Evolutionary conservation across 2,329 filamentous ascomycete genomes (phyloP).

Genomic region (Calonectria pseudoturangicola): DNA sequence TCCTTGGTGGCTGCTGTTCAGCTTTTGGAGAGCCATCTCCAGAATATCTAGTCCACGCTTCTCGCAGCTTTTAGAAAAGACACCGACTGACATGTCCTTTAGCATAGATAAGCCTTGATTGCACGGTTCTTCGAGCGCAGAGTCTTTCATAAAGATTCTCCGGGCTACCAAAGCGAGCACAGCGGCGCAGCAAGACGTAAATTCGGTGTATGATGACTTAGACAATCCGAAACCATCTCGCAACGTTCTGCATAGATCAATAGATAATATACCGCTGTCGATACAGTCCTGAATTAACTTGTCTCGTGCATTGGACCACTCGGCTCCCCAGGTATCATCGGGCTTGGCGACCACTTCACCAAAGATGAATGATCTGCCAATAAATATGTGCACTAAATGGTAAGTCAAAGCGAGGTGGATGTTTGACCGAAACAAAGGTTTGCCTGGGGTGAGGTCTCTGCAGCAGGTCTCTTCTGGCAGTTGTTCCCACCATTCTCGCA

Average conservation of each 20-base stretch:
- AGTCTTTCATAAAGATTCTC: conserved; percentile 37
- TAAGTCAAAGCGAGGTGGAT: conserved; percentile 48
- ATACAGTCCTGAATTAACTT: conserved; percentile 42
- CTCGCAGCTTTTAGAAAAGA: conserved; percentile 43
- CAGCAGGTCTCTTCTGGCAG: conserved; percentile 46
- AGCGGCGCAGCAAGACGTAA: conserved; percentile 48
- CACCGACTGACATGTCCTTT: conserved; percentile 36
- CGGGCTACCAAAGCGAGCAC: conserved; percentile 42
- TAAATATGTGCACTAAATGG: conserved; percentile 44
- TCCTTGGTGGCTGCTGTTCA: neutral
- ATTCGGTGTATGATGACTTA: conserved; percentile 48
- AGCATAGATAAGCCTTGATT: conserved; percentile 43
- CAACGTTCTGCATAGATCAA: conserved; percentile 46
- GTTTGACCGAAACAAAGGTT: conserved; percentile 48
- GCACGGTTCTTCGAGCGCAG: conserved; percentile 22
- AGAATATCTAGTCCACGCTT: conserved; percentile 41
- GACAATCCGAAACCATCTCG: conserved; percentile 42
- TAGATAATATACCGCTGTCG: conserved; percentile 38
- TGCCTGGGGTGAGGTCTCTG: conserved; percentile 46
- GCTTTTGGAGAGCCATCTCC: conserved; percentile 36
- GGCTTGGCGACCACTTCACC: conserved; percentile 24
- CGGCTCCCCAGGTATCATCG: neutral
- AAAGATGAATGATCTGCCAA: conserved; percentile 48
- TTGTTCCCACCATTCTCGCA: conserved; percentile 42
- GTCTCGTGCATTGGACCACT: conserved; percentile 34